These are phyloP conservation scores for Lavandula angustifolia DNA, from an alignment of 257 asterid genomes.

Conservation along the genomic window DNA sequence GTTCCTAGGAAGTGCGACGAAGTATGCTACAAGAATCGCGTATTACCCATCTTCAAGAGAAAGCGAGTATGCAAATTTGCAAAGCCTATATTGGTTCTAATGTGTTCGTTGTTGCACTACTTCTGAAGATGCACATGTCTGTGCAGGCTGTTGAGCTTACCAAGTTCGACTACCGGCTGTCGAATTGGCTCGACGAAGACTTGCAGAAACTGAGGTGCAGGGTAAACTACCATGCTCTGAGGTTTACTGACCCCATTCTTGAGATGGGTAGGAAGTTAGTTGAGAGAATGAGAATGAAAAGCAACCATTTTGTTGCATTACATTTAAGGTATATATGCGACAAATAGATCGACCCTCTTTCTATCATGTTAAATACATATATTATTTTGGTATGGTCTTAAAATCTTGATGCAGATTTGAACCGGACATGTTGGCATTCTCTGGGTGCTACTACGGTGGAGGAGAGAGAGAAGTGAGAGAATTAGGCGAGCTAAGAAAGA, in stretches of 20 bases:
- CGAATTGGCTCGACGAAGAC: constrained; percentile 45
- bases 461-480: constrained; percentile 55
- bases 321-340: constrained; percentile 53
- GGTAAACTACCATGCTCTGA: constrained; percentile 66
- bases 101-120: no score
- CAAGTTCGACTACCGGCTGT: constrained; percentile 64
- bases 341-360: no score
- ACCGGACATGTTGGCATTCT: constrained; percentile 79
- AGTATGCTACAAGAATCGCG: constrained; percentile 51
- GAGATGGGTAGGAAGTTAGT: constrained; percentile 66
- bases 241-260: constrained; percentile 58
- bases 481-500: constrained; percentile 53
- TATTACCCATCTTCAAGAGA: constrained; percentile 52
- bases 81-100: not conserved
- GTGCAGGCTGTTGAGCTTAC: constrained; percentile 56
- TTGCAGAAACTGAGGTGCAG: constrained; percentile 65
- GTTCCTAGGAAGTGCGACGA: constrained; percentile 67
- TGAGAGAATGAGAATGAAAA: constrained; percentile 58
- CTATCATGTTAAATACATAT: no score
- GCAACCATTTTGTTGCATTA: constrained; percentile 58
- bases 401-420: constrained; percentile 47
- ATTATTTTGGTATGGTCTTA: no score
- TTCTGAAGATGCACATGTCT: constrained; percentile 10
- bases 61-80: constrained; percentile 42
- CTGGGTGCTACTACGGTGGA: constrained; percentile 74